A percentile compares a stretch with the other conserved stretches of the same genome.
Evolutionary conservation across 495 filamentous ascomycete genomes (phyloP).

Genomic region (Penicillium turbatum): DNA sequence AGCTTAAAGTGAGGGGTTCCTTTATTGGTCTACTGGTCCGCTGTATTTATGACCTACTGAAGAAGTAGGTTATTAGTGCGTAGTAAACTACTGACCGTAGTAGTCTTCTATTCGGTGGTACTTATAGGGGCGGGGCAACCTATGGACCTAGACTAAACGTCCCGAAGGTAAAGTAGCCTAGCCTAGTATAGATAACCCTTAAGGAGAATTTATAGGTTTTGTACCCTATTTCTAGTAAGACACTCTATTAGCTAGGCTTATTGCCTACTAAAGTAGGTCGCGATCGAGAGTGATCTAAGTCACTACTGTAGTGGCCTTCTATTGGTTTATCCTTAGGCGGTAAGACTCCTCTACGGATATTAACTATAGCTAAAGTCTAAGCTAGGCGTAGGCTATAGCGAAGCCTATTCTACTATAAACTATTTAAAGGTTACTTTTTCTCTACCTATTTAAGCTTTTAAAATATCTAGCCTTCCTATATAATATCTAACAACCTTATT

Average conservation of each 20-base stretch:
- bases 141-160: background rate
- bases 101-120: background rate
- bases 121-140: background rate
- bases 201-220: background rate
- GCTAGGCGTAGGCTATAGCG: background rate
- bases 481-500: background rate
- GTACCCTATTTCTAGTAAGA: background rate
- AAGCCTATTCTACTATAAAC: background rate
- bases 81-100: too few species aligned
- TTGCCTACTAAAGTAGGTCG: background rate
- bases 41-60: background rate
- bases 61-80: background rate
- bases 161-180: background rate
- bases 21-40: background rate
- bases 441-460: background rate
- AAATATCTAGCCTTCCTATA: background rate
- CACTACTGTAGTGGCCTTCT: background rate
- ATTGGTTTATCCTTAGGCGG: background rate
- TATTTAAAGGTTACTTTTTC: background rate
- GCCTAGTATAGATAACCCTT: background rate
- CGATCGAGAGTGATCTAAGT: background rate
- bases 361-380: background rate
- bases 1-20: background rate
- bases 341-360: background rate
- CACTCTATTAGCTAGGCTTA: background rate